Evolutionary conservation across 768 basidiomycete species (phyloP).

Genomic region (Tricholoma sp.): DNA sequence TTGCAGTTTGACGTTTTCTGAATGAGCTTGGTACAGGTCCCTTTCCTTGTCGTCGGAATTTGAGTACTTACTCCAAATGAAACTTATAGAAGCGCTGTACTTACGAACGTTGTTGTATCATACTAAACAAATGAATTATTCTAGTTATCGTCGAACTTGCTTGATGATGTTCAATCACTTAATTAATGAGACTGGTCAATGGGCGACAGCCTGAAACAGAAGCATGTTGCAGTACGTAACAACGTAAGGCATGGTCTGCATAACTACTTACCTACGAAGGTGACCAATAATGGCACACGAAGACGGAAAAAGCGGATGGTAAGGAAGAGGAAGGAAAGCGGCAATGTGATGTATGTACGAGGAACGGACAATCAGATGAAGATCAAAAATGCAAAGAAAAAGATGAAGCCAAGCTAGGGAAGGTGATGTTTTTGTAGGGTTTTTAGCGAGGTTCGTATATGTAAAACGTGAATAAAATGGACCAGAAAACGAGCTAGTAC

Average conservation of each 20-base stretch:
- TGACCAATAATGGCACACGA: slow-evolving; percentile 15
- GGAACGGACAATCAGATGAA: slow-evolving; percentile 14
- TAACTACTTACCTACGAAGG: slow-evolving; percentile 44
- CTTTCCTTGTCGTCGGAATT: slow-evolving; percentile 75
- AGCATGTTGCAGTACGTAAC: slow-evolving; percentile 26
- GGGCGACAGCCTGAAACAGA: slow-evolving; percentile 14
- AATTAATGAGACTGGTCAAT: no score
- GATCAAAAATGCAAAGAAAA: slow-evolving; percentile 19
- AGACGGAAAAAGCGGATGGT: slow-evolving; percentile 3
- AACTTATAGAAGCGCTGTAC: slow-evolving; percentile 3
- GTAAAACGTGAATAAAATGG: slow-evolving; percentile 18
- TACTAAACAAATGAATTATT: neutral
- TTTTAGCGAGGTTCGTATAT: slow-evolving; percentile 19
- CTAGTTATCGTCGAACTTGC: no score
- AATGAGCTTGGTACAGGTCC: slow-evolving; percentile 45
- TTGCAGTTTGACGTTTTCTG: neutral
- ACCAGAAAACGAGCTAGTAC: slow-evolving; percentile 30
- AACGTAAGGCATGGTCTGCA: slow-evolving; percentile 22
- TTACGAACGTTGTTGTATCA: neutral
- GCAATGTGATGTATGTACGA: slow-evolving; percentile 17
- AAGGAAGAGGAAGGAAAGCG: slow-evolving; percentile 15
- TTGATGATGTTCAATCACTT: no score
- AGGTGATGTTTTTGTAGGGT: slow-evolving; percentile 48
- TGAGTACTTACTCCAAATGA: slow-evolving; percentile 33
- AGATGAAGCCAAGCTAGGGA: slow-evolving; percentile 30